Base-by-base conservation (phyloP, 352 stramenopile genomes). In the Phytophthora sp. region DNA sequence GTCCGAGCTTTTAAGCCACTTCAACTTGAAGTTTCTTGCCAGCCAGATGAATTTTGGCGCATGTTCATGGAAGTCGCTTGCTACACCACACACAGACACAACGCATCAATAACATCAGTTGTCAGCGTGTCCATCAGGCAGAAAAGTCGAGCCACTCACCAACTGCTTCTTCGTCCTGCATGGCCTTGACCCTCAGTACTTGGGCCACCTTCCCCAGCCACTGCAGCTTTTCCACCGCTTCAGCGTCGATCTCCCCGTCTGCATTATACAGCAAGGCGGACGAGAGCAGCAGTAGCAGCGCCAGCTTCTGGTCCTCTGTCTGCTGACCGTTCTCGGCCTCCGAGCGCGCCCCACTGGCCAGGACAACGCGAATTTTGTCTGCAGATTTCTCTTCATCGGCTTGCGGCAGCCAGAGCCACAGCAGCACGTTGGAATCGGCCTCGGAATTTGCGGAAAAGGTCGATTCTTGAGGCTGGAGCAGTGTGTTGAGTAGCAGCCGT, bases 21-120 rank as follows among this genome's bases (percentile, higher is more conserved):
- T 89, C 54, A 89, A 44, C 39, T 91, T 91, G 58, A 76, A 76
- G 44, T 91, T 89, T 38, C 67, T 78, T 35, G 67, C 60, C 18
- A 89, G 35, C 79, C 79, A 91, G n/a, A 91, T 45, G 31, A 91
- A 72, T 50, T 78, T 82, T 9, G 82, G 82, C 13, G 81, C 72
- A 48, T 88, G 76, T 11, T 69, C 30, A 38, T 66, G 66, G 23
- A 89, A 86, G 17, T 83, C 77, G 26, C 53, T 70, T 12, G 57
- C 77, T 75, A 26, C 13, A 51, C 7, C 9, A 10, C 28, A 72
- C 21, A 66, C 6, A 46, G 23, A 35, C 18, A 51, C 20, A 21
- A 8, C 35, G 34, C 11, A 54, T 17, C 18, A 41, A 48, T 37
- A 46, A 4, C 10, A 59, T 57, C 28, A 60, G 32, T 24, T 54